phyloP scores from a whole-genome alignment of 148 eudicot genomes.

The Cornus florida region DNA sequence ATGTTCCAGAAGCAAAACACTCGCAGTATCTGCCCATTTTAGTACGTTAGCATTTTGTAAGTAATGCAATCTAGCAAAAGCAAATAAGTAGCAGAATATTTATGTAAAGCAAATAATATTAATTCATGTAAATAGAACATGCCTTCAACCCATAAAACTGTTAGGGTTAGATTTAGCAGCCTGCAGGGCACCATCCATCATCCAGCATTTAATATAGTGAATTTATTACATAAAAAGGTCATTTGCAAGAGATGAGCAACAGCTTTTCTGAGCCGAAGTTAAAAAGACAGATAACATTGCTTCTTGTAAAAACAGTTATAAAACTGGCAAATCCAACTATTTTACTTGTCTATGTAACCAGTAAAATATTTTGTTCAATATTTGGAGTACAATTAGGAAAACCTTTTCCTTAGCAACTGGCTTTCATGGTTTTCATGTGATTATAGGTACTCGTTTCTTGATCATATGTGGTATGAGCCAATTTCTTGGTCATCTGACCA shows the following conservation, averaged over 20 bases:
- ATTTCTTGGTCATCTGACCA: no score
- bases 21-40: conserved; percentile 48
- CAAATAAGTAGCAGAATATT: neutral
- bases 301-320: no score
- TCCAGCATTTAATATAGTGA: neutral
- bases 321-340: no score
- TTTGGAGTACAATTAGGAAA: no score
- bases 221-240: neutral
- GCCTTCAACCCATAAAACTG: neutral
- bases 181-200: neutral
- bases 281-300: no score
- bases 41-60: neutral
- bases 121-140: neutral
- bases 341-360: no score
- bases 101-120: neutral
- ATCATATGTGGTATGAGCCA: no score
- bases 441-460: no score
- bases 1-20: conserved; percentile 57
- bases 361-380: no score
- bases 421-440: no score
- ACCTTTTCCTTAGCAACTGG: no score
- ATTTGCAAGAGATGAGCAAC: neutral
- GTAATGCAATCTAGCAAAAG: neutral
- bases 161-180: no score
- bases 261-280: neutral